phyloP scores from a whole-genome alignment of 2,329 filamentous ascomycete genomes.

The Penicillium sp. region DNA sequence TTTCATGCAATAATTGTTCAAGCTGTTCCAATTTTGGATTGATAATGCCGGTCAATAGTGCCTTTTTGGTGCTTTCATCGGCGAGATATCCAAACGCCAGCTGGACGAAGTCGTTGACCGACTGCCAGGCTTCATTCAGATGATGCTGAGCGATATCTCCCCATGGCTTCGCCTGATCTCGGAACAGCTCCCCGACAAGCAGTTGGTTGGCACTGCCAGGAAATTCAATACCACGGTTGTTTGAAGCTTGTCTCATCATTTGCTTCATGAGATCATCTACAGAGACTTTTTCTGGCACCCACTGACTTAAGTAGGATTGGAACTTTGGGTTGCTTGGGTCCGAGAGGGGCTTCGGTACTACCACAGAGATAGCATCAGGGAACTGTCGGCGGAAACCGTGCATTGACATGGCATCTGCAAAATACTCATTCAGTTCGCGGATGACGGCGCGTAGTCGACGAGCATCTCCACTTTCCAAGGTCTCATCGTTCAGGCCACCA shows the following conservation, averaged over 20 bases:
- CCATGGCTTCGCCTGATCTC: conserved; percentile 45
- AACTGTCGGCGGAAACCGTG: background rate
- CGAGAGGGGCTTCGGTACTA: background rate
- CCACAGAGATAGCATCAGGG: no score
- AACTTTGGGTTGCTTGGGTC: background rate
- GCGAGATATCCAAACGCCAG: conserved; percentile 35
- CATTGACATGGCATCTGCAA: conserved; percentile 33
- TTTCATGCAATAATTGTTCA: conserved; percentile 25
- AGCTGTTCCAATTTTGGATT: conserved; percentile 32
- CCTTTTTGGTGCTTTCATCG: conserved; percentile 30
- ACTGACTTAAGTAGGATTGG: background rate
- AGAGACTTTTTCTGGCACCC: background rate
- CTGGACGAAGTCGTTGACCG: conserved; percentile 29
- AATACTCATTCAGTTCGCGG: conserved; percentile 35
- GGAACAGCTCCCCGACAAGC: conserved; percentile 42
- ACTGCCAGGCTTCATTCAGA: conserved; percentile 35
- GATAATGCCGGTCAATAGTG: conserved; percentile 30
- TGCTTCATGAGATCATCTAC: conserved; percentile 23
- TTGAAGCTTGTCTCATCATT: conserved; percentile 35
- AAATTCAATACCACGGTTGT: conserved; percentile 42
- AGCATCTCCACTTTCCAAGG: background rate
- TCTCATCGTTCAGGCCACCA: conserved; percentile 24
- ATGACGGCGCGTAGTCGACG: conserved; percentile 39
- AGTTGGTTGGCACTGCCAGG: conserved; percentile 43
- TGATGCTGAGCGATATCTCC: conserved; percentile 34